Percentiles rank a stretch among this genome's conserved stretches.
These are phyloP conservation scores for Aspergillus ochraceoroseus DNA, from an alignment of 2,329 filamentous ascomycete genomes.

Conservation along the genomic window DNA sequence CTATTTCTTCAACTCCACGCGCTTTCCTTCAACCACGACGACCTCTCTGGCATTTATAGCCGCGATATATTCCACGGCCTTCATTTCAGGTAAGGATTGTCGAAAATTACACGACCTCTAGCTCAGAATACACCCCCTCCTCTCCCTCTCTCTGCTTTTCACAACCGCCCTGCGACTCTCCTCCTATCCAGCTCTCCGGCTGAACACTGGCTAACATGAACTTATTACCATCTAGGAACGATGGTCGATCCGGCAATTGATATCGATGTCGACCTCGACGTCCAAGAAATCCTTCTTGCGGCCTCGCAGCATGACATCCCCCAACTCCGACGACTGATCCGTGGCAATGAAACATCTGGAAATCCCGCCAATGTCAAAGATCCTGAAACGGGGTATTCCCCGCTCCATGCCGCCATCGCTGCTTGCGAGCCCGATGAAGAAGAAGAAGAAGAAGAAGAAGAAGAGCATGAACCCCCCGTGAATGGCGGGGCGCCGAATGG, in stretches of 20 bases:
- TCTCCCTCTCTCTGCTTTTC: neutral
- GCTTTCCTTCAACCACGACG: constrained; percentile 1
- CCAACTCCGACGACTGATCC: constrained; percentile 64
- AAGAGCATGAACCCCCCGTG: no score
- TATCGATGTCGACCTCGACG: constrained; percentile 38
- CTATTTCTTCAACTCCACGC: neutral
- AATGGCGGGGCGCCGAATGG: constrained; percentile 25
- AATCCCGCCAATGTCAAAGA: constrained; percentile 73
- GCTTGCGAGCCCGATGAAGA: constrained; percentile 52
- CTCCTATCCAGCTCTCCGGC: no score
- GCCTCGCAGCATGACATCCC: constrained; percentile 63
- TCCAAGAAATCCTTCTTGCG: constrained; percentile 61
- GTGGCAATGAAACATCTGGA: constrained; percentile 43
- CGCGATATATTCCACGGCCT: no score
- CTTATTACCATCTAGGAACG: constrained; percentile 6
- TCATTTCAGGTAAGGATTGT: no score
- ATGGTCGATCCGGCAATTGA: constrained; percentile 26
- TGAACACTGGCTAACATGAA: constrained; percentile 5
- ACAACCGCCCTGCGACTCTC: no score
- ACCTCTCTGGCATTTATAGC: neutral
- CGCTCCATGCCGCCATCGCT: constrained; percentile 86
- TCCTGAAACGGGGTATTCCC: constrained; percentile 75
- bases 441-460: constrained; percentile 21
- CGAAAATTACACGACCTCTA: no score
- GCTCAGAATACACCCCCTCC: no score